Conservation (phyloP, 306 rosid species). For the Vigna mungo region DNA sequence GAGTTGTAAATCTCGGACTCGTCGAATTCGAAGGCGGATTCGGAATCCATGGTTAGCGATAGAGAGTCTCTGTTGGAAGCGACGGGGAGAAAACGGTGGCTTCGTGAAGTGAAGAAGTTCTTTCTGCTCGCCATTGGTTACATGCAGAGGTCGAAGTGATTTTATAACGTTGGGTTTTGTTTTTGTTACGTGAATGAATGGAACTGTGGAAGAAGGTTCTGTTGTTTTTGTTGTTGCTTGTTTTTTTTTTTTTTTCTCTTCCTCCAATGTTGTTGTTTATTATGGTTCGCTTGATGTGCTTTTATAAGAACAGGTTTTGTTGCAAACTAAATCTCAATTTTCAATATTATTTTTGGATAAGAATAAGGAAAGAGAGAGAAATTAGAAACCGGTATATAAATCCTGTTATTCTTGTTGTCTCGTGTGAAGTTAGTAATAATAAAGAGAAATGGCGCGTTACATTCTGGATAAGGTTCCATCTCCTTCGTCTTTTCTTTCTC, state of each 20-base stretch:
- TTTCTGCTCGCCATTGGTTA: conserved; percentile 38
- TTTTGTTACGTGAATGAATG: not conserved
- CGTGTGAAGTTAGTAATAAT: not conserved
- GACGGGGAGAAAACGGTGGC: conserved; percentile 58
- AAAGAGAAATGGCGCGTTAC: conserved; percentile 21
- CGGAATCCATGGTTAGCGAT: conserved; percentile 46
- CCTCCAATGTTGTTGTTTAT: conserved; percentile 3
- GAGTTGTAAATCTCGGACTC: conserved; percentile 76
- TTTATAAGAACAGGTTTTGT: conserved; percentile 49
- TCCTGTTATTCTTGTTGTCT: conserved; percentile 16
- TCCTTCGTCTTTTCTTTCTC: conserved; percentile 22
- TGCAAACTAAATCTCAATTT: not conserved
- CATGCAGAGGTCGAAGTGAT: not conserved
- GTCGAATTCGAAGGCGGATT: conserved; percentile 67
- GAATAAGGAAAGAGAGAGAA: not conserved
- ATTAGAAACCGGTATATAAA: not conserved
- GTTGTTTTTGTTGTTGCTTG: not conserved
- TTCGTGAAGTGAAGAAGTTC: conserved; percentile 53
- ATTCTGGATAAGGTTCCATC: conserved; percentile 67
- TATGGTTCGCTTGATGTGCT: conserved; percentile 43
- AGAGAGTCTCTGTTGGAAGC: conserved; percentile 43
- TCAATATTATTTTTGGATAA: conserved; percentile 13
- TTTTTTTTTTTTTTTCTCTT: not conserved
- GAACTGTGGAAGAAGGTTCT: conserved; percentile 5
- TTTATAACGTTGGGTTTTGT: not conserved